phyloP scores from a whole-genome alignment of 257 asterid species.

The Solanum neorickii region DNA sequence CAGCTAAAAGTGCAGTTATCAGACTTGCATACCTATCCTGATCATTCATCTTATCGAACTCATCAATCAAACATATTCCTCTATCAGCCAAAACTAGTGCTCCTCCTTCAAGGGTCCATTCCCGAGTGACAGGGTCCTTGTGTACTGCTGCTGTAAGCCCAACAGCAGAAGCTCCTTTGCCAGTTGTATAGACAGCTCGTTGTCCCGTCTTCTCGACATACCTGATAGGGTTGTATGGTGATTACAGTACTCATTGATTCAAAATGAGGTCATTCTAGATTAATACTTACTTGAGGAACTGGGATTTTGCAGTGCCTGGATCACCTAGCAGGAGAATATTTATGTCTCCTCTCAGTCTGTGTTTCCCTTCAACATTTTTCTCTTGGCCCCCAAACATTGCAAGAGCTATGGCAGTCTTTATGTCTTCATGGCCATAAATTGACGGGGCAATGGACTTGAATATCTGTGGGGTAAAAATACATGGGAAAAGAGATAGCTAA shows the following conservation, averaged over 20 bases:
- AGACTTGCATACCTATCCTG: constrained; percentile 65
- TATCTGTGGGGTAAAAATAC: constrained; percentile 30
- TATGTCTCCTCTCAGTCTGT: constrained; percentile 86
- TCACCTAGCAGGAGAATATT: constrained; percentile 93
- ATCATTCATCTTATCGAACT: constrained; percentile 98
- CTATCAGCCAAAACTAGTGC: constrained; percentile 98
- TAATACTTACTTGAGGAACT: constrained; percentile 75
- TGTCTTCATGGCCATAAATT: constrained; percentile 93
- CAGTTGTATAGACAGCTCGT: constrained; percentile 96
- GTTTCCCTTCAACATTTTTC: constrained; percentile 91
- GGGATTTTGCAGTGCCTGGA: constrained; percentile 99
- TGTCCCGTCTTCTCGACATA: constrained; percentile 94
- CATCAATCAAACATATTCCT: constrained; percentile 98
- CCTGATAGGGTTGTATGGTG: constrained; percentile 20
- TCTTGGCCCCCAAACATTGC: constrained; percentile 99
- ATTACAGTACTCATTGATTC: neutral
- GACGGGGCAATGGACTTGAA: constrained; percentile 93
- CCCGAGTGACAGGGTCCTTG: constrained; percentile 97
- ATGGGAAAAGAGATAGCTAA: neutral
- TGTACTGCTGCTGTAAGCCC: constrained; percentile 98
- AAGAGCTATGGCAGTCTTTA: constrained; percentile 91
- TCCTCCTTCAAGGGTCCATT: constrained; percentile 99
- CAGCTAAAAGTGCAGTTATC: neutral
- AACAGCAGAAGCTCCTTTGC: constrained; percentile 99
- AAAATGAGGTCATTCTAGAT: constrained; percentile 5